Conservation (phyloP, 139 green algal species). For the Monoraphidium neglectum region DNA sequence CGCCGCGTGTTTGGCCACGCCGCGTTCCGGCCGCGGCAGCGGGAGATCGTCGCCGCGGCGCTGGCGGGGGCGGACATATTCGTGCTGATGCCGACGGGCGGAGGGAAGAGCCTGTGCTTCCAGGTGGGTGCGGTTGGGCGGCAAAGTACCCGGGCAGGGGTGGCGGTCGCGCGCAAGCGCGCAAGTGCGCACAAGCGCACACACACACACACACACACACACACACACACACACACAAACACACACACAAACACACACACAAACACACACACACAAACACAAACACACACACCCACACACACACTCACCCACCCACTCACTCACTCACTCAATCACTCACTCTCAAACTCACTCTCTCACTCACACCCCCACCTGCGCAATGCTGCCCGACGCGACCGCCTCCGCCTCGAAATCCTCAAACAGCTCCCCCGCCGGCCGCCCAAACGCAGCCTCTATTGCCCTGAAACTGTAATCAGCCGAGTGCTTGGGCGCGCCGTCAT, state of each 20-base stretch:
- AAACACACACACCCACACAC: too few species aligned
- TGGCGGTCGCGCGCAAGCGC: neutral
- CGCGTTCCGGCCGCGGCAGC: constrained; percentile 59
- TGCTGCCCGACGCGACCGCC: constrained; percentile 90
- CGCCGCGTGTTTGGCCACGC: constrained; percentile 25
- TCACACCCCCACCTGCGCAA: constrained; percentile 91
- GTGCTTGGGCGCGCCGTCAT: constrained; percentile 80
- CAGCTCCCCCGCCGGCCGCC: constrained; percentile 61
- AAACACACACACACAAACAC: too few species aligned
- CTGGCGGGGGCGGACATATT: constrained; percentile 79
- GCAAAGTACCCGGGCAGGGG: too few species aligned
- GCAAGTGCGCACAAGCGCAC: too few species aligned
- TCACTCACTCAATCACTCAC: too few species aligned
- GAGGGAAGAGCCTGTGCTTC: constrained; percentile 89
- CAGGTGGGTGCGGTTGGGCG: constrained; percentile 63
- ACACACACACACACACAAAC: too few species aligned
- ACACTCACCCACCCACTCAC: too few species aligned
- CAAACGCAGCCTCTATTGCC: constrained; percentile 80
- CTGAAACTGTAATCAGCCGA: constrained; percentile 42
- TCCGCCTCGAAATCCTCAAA: constrained; percentile 86
- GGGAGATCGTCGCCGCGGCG: constrained; percentile 67
- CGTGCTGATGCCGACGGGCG: constrained; percentile 95
- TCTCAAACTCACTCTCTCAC: too few species aligned
- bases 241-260: too few species aligned
- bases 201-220: too few species aligned